Base-by-base conservation (phyloP, 1,139 yeast genomes). In the Sugiyamaella novakii region DNA sequence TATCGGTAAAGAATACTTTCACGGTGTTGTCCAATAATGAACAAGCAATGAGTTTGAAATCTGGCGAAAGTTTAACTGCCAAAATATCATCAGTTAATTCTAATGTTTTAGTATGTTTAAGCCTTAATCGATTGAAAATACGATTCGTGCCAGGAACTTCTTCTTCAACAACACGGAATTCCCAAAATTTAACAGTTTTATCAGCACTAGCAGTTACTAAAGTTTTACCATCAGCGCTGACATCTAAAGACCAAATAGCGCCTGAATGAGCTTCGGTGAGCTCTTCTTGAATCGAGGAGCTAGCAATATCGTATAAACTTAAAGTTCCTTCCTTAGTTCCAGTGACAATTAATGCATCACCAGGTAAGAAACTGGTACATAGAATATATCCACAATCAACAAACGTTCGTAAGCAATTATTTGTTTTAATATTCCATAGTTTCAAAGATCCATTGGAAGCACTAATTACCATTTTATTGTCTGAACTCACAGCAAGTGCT, bases 131-230 rank as follows among this genome's bases (percentile, higher is more conserved):
- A 12, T 83, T 71, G 2, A 79, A 70, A 18, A 71, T 72, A 39
- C 79, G 74, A 43, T 71, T 71, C 0, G 92, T 80, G 3, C 95
- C 95, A 1, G 89, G 85, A 17, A 87, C 80, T 28, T 73, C 62
- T 49, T 84, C 91, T 54, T 78, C 74, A 40, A 79, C 84, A 25
- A 87, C 78, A 59, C 76, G 74, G 63, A 94, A 81, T 46, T 83
- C 81, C 98, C 98, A 92, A 64, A 89, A 88, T 65, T 87, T 88
- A 43, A 91, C 86, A 4, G 80, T 70, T 65, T 89, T 89, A 68
- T 94, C 99, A 40, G 95, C 94, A 38, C 98, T 94, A 22, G 98
- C 98, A 8, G 98, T 87, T 1, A 91, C 83, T 53, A 92, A 72
- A 0, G 84, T 77, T 59, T 80, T 84, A 15, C 98, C 98, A 67